Conservation (phyloP, 176 grass and related monocot species). For the Carex kokanica region DNA sequence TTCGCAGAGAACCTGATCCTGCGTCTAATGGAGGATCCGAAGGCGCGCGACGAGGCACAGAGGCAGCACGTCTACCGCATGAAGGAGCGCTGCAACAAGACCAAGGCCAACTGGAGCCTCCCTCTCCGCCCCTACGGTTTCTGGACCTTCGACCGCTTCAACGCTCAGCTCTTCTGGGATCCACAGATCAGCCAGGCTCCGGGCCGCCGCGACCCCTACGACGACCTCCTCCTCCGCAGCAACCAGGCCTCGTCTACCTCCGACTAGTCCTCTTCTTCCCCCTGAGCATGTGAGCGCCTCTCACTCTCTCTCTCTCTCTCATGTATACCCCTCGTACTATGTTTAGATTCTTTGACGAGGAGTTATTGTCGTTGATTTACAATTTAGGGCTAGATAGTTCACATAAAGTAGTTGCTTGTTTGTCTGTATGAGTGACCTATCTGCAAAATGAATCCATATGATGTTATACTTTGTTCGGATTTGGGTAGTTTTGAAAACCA, state of each 20-base stretch:
- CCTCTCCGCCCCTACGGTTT: slow-evolving; percentile 87
- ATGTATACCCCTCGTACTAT: background rate
- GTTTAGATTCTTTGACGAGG: background rate
- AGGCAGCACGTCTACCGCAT: slow-evolving; percentile 74
- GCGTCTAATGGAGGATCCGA: slow-evolving; percentile 87
- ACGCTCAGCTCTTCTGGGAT: slow-evolving; percentile 73
- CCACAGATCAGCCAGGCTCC: slow-evolving; percentile 73
- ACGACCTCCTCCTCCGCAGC: slow-evolving; percentile 58
- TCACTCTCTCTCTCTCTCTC: background rate
- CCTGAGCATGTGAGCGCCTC: background rate
- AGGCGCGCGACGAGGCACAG: slow-evolving; percentile 63
- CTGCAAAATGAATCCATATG: background rate
- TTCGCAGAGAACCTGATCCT: slow-evolving; percentile 97
- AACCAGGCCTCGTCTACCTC: background rate
- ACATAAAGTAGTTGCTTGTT: background rate
- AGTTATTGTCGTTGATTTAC: background rate
- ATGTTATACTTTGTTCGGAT: background rate
- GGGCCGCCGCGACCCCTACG: slow-evolving; percentile 94
- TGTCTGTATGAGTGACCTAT: background rate
- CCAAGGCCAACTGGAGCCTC: slow-evolving; percentile 81
- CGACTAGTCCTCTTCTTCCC: background rate
- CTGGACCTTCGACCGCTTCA: slow-evolving; percentile 97
- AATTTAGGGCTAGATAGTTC: background rate
- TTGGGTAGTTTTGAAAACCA: background rate
- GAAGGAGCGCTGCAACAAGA: slow-evolving; percentile 72